Evolutionary conservation across 495 filamentous ascomycete genomes (phyloP), one percentile per base, ranked within the genome.

Genomic region (Penicillium herquei): DNA sequence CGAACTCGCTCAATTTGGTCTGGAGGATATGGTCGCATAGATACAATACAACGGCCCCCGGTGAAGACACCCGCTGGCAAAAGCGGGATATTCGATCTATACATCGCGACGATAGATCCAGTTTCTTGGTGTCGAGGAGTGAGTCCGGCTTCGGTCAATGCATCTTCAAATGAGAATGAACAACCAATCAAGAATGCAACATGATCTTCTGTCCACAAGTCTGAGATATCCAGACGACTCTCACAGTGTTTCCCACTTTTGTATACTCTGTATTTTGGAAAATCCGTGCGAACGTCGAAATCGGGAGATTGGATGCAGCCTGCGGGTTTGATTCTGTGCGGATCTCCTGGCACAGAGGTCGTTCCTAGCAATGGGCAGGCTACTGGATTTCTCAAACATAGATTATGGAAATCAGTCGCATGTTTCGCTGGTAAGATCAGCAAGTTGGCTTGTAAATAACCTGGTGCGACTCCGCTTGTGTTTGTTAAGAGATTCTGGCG

Each of bases 141-240:
- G 3, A 84, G 55, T 0, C 79, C 78, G 0, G 79, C 77, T 2
- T 52, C 54, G 2, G 55, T 55, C 30, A 85, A 69, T 10, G 79
- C 77, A 35, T 68, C 64, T 42, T 85, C 81, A 54, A 84, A 85
- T 26, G 73, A 77, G 65, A 76, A 84, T 0, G 78, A 82, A 57
- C 81, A 86, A 0, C 83, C 81, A 42, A 86, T 82, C 6, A 84
- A 63, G 51, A 84, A 85, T 0, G 71, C 81, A 12, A 83, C 74
- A 52, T 85, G 78, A n/a, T 67, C 57, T 13, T 72, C 60, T 0
- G 68, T 72, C 83, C 81, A 85, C 14, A 78, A 55, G 12, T 68
- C 62, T 1, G 62, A 48, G 3, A 86, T 62, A 50, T 81, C 75
- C 1, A 58, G 42, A 14, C 52, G 54, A 12, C 34, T 56, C 3